phyloP scores from a whole-genome alignment of 2,329 filamentous ascomycete species.

The Penicillium sp. region DNA sequence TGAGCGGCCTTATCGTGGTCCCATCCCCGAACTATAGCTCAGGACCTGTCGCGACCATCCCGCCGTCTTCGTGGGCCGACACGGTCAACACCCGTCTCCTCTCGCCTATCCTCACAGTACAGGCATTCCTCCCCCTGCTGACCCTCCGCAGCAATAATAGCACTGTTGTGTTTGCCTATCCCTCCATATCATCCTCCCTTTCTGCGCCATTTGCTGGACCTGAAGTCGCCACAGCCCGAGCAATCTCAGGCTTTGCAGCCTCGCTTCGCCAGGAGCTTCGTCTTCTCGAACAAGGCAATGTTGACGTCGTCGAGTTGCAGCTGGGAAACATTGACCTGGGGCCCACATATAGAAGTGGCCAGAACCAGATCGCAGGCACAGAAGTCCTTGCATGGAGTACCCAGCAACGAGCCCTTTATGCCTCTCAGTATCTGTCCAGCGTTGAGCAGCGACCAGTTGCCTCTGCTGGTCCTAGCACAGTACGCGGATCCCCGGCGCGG shows the following conservation, averaged over 20 bases:
- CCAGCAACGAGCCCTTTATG: slow-evolving; percentile 53
- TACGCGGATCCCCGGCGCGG: slow-evolving; percentile 67
- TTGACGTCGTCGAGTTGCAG: slow-evolving; percentile 82
- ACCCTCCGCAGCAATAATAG: slow-evolving; percentile 56
- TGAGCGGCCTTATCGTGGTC: slow-evolving; percentile 79
- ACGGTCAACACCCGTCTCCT: slow-evolving; percentile 89
- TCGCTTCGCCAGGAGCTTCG: slow-evolving; percentile 76
- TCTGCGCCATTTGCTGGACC: slow-evolving; percentile 57
- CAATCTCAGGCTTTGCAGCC: slow-evolving; percentile 79
- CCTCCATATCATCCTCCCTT: slow-evolving; percentile 46
- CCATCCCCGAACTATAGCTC: slow-evolving; percentile 75
- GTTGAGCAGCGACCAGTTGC: slow-evolving; percentile 42
- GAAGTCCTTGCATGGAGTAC: slow-evolving; percentile 61
- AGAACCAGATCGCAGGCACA: slow-evolving; percentile 44
- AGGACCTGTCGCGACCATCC: slow-evolving; percentile 79
- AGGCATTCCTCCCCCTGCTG: slow-evolving; percentile 81
- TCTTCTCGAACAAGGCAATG: slow-evolving; percentile 57
- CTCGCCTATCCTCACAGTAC: slow-evolving; percentile 81
- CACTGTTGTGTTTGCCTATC: slow-evolving; percentile 45
- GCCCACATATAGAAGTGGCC: slow-evolving; percentile 50
- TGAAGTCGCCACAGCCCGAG: slow-evolving; percentile 80
- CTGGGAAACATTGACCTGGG: slow-evolving; percentile 87
- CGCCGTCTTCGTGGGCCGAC: slow-evolving; percentile 80
- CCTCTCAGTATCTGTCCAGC: slow-evolving; percentile 42
- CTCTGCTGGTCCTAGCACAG: slow-evolving; percentile 37